Evolutionary conservation across 2,329 filamentous ascomycete genomes (phyloP), one percentile per base, ranked within the genome.

Genomic region (Penicillium sp.): DNA sequence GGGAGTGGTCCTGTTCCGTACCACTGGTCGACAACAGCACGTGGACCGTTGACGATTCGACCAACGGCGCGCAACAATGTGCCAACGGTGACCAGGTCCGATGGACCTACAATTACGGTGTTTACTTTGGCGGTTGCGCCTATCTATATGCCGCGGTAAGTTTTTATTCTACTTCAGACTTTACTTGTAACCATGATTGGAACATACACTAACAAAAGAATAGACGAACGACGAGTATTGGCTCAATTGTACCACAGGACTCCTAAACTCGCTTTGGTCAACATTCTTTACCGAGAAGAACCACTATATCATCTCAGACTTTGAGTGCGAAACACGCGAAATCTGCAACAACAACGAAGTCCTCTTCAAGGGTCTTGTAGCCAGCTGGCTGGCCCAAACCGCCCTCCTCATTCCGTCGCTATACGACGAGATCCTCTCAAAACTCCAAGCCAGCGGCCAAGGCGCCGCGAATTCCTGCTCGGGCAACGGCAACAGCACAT

Each of bases 281-380:
- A 71, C 72, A 10, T 86, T 87, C 68, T 86, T 87, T 74, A 78
- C 78, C n/a, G 24, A 37, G n/a, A 33, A 39, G 7, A 50, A 72
- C 29, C 57, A 72, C 19, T 68, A 70, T 35, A 68, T 70, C 49
- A 71, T 83, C 26, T 80, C 81, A 54, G 79, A 87, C 61, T 84
- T 88, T 59, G 84, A 77, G 61, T 63, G 60, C 33, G 60, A 63
- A 42, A 49, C 58, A 1, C 39, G 35, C 6, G 51, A 57, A 35
- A 54, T 49, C 26, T 93, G 90, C 78, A 87, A 87, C 56, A 80
- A 83, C 56, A 90, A 93, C 68, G 89, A 91, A 80, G 74, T 85
- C 56, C 84, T 85, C 1, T 92, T 89, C 82, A 90, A 90, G 74
- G 88, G 87, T 39, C 87, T 87, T 56, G 78, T 90, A 19, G 81